Evolutionary conservation across 2,329 filamentous ascomycete genomes (phyloP).

Genomic region (Hypomyces perniciosus): DNA sequence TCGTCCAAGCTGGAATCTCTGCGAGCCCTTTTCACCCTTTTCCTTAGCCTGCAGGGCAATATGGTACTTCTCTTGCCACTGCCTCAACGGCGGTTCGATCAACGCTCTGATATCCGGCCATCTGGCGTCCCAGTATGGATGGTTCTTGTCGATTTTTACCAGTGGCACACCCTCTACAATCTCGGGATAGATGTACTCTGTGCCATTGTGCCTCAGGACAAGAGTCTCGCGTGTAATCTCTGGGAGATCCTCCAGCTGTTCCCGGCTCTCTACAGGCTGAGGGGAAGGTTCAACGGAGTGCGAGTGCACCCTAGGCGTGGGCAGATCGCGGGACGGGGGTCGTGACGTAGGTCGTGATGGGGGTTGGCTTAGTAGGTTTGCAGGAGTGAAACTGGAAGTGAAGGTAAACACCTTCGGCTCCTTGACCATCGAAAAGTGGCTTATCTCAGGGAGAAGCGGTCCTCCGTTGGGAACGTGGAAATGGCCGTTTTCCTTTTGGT

Average conservation of each 20-base stretch:
- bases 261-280: conserved; percentile 15
- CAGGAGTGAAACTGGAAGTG: conserved; percentile 26
- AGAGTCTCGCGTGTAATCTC: conserved; percentile 41
- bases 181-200: conserved; percentile 43
- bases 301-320: conserved; percentile 23
- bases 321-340: conserved; percentile 23
- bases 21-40: conserved; percentile 31
- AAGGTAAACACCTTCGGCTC: conserved; percentile 19
- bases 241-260: conserved; percentile 17
- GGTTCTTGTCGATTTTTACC: conserved; percentile 41
- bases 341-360: conserved; percentile 17
- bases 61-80: conserved; percentile 44
- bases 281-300: conserved; percentile 23
- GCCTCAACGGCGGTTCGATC: conserved; percentile 38
- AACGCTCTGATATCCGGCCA: conserved; percentile 43
- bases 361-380: conserved; percentile 24
- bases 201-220: conserved; percentile 42
- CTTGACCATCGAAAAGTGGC: conserved; percentile 22
- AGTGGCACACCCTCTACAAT: conserved; percentile 49
- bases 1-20: conserved; percentile 48
- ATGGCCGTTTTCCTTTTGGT: too few species aligned
- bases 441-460: conserved; percentile 16
- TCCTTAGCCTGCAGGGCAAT: conserved; percentile 28
- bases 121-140: conserved; percentile 51
- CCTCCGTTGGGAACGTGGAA: conserved; percentile 8